These are phyloP conservation scores for Calonectria fujianensis DNA, from an alignment of 2,329 filamentous ascomycete species.

Conservation along the genomic window DNA sequence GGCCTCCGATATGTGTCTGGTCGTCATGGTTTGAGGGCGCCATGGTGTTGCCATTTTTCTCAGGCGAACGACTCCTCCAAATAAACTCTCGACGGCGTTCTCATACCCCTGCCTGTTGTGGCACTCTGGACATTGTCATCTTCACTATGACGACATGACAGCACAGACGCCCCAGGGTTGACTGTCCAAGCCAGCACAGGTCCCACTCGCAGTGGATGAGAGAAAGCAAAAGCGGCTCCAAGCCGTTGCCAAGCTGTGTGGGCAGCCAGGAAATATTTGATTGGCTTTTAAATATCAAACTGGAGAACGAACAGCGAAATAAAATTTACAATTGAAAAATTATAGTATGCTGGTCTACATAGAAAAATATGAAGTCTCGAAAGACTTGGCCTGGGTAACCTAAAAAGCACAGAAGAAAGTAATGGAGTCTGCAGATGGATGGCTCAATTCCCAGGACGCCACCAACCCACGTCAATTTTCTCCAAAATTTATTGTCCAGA, in stretches of 20 bases:
- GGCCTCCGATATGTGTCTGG: neutral
- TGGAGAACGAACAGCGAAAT: neutral
- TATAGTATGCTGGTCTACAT: neutral
- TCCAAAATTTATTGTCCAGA: too few relatives aligned
- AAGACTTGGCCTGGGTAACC: neutral
- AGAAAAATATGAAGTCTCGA: neutral
- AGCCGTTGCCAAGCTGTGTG: neutral
- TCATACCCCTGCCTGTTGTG: neutral
- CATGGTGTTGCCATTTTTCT: neutral
- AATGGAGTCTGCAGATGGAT: neutral
- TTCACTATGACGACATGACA: conserved; percentile 21
- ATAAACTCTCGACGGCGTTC: conserved; percentile 22
- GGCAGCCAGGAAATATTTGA: neutral
- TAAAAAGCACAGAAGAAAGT: neutral
- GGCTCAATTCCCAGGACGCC: neutral
- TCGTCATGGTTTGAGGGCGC: neutral
- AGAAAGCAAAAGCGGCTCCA: neutral
- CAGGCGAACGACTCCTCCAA: neutral
- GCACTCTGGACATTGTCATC: conserved; percentile 13
- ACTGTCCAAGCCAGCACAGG: neutral
- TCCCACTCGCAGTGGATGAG: neutral
- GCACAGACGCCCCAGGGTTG: neutral
- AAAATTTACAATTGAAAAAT: neutral
- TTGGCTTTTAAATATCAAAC: neutral
- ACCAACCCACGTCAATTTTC: neutral